These are phyloP conservation scores for Xylaria sp. DNA, from an alignment of 2,329 filamentous ascomycete genomes.

Conservation along the genomic window DNA sequence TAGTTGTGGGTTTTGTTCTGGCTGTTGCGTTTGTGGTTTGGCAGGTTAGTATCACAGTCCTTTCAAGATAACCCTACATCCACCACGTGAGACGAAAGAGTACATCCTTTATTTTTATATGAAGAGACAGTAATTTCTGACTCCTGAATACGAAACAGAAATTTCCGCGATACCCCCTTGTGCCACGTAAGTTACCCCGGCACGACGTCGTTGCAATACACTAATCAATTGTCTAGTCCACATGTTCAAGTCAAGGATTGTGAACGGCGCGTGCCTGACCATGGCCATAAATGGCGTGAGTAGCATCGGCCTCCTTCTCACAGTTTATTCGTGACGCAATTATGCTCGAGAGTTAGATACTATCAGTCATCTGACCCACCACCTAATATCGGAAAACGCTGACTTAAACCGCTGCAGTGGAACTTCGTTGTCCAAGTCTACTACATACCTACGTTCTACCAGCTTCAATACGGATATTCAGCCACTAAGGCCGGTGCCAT, in stretches of 20 bases:
- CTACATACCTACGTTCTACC: constrained; percentile 51
- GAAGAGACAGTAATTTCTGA: no score
- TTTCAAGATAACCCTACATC: no score
- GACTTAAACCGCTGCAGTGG: constrained; percentile 39
- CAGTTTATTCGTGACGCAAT: no score
- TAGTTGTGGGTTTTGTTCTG: constrained; percentile 52
- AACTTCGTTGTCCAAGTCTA: constrained; percentile 61
- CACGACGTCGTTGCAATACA: constrained; percentile 7
- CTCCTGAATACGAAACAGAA: no score
- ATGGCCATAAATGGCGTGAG: constrained; percentile 56
- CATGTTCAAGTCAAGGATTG: constrained; percentile 56
- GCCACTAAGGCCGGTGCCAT: constrained; percentile 47
- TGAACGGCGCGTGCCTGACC: constrained; percentile 57
- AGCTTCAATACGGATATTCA: constrained; percentile 48
- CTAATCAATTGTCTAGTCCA: constrained; percentile 43
- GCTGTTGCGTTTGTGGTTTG: constrained; percentile 56
- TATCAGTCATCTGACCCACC: no score
- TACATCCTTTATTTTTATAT: no score
- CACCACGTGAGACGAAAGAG: no score
- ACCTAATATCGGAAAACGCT: no score
- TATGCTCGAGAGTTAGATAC: no score
- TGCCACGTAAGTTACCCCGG: constrained; percentile 42
- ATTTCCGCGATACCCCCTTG: constrained; percentile 51
- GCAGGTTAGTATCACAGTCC: no score
- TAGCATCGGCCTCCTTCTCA: no score